phyloP scores from a whole-genome alignment of 352 stramenopile species.

The Pythium aphanidermatum region DNA sequence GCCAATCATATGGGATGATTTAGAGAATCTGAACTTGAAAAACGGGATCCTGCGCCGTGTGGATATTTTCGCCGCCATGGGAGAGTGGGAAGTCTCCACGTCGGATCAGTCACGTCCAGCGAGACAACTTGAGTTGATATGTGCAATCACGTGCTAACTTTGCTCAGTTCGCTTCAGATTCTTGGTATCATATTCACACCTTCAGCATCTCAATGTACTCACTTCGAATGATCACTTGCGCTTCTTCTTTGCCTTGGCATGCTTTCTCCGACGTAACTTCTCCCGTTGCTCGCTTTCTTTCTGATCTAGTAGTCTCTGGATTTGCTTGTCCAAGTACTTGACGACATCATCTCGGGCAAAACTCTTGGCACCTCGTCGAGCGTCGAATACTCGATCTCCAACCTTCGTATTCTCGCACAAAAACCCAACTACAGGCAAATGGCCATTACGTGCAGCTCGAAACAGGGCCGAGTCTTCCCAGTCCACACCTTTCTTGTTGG shows the following conservation, averaged over 20 bases:
- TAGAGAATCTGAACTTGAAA: too few species aligned
- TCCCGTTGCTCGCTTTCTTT: constrained; percentile 13
- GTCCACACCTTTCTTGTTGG: constrained; percentile 1
- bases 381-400: constrained; percentile 17
- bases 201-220: too few species aligned
- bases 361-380: constrained; percentile 15
- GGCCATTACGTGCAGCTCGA: constrained; percentile 17
- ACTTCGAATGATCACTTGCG: too few species aligned
- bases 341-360: constrained; percentile 1
- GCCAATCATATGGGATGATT: too few species aligned
- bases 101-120: too few species aligned
- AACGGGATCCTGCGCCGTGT: too few species aligned
- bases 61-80: too few species aligned
- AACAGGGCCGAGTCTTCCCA: constrained; percentile 23
- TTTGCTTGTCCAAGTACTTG: constrained; percentile 11
- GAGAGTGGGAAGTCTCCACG: too few species aligned
- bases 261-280: constrained; percentile 15
- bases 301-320: constrained; percentile 11
- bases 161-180: too few species aligned
- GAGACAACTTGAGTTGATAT: too few species aligned
- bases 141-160: too few species aligned
- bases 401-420: constrained; percentile 12
- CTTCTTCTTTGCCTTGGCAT: constrained; percentile 20
- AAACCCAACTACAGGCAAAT: constrained; percentile 19
- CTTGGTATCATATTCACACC: too few species aligned